These are phyloP conservation scores for Plasmodium billcollinsi DNA, from an alignment of 169 alveolate species.

Conservation along the genomic window DNA sequence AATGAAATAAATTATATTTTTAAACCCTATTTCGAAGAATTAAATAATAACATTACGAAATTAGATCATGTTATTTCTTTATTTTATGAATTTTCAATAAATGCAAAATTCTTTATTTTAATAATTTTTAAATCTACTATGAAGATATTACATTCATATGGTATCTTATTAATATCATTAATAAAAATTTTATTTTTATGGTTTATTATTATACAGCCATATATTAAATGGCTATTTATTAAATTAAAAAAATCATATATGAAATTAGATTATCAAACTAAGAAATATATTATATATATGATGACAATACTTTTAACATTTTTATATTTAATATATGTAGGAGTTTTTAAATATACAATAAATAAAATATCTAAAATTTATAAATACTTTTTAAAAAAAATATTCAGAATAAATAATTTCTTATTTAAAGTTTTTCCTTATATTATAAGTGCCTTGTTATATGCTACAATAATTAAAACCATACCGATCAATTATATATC, in stretches of 20 bases:
- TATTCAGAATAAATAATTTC: slow-evolving; percentile 33
- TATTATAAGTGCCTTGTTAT: slow-evolving; percentile 27
- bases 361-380: slow-evolving; percentile 41
- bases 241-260: slow-evolving; percentile 26
- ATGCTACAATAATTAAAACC: slow-evolving; percentile 44
- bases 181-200: slow-evolving; percentile 43
- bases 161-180: slow-evolving; percentile 56
- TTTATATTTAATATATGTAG: slow-evolving; percentile 13
- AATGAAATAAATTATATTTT: slow-evolving; percentile 15
- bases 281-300: slow-evolving; percentile 31
- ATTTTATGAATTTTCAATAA: slow-evolving; percentile 52
- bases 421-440: slow-evolving; percentile 59
- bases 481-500: slow-evolving; percentile 25
- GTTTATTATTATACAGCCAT: slow-evolving; percentile 58
- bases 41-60: slow-evolving; percentile 8
- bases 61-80: slow-evolving; percentile 26
- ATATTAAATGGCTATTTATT: slow-evolving; percentile 38
- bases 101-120: slow-evolving; percentile 29
- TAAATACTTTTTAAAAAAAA: slow-evolving; percentile 29
- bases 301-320: slow-evolving; percentile 3
- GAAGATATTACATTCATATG: slow-evolving; percentile 45
- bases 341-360: slow-evolving; percentile 39
- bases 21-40: slow-evolving; percentile 26
- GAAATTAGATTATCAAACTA: slow-evolving; percentile 29
- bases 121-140: slow-evolving; percentile 21